Evolutionary conservation across 768 basidiomycete genomes (phyloP), one percentile per base, ranked within the genome.

Genomic region (Lactarius pseudohatsudake): DNA sequence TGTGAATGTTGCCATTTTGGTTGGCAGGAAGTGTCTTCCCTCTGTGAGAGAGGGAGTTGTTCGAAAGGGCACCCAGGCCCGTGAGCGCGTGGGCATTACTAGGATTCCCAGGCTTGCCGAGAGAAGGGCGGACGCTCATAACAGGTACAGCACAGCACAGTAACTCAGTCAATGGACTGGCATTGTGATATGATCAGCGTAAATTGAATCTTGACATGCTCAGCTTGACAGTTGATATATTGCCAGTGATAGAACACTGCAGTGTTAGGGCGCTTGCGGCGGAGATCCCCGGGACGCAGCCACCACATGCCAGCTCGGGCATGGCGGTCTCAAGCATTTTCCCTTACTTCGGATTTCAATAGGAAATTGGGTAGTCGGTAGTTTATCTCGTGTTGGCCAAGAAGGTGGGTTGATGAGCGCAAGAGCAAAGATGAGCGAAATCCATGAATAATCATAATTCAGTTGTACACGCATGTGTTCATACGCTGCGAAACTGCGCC

Each of bases 401-500:
- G n/a, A 20, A 15, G 38, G 38, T 15, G 5, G 16, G 15, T 18
- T 41, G 40, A 41, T 18, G 40, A 47, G 47, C 4, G 4, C 11
- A 22, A 50, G 47, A 26, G 22, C 47, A 13, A 50, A 50, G 22
- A 50, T 26, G 13, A 53, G 22, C 13, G 22, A 53, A 22, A 7
- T n/a, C 22, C 50, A 26, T 26, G 22, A 53, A 26, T 13, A 50
- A 22, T 26, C n/a, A 15, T 53, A 13, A 26, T 26, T 26, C 22
- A 26, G 13, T 26, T 53, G 22, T 7, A 2, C 26, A 53, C 26
- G 26, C 5, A 53, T 15, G 6, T 5, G 13, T 26, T 53, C 22
- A 53, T 11, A 26, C 22, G 13, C 22, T 53, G 50, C 22, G 50
- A 26, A 26, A 28, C 58, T 53, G 61, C n/a, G 61, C 60, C 61